Percentiles rank a stretch among this genome's conserved stretches.
phyloP scores from a whole-genome alignment of 495 filamentous ascomycete genomes.

The Podospora australis region DNA sequence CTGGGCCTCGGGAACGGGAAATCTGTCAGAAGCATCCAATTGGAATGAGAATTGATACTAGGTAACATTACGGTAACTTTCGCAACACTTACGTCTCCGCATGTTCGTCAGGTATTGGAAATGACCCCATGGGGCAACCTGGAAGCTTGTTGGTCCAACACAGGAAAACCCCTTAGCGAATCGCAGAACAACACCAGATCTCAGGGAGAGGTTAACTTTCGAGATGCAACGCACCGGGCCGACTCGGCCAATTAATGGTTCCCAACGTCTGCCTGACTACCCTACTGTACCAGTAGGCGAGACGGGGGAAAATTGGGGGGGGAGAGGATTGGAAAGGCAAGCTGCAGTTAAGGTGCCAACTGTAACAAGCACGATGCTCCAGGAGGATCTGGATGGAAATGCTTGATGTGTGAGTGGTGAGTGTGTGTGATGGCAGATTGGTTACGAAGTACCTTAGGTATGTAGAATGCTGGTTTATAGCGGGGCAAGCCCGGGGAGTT shows the following conservation, averaged over 20 bases:
- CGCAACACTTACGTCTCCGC: background rate
- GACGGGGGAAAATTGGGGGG: too few relatives aligned
- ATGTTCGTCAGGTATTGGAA: background rate
- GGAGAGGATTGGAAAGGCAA: too few relatives aligned
- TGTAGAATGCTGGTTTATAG: too few relatives aligned
- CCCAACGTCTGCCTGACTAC: constrained; percentile 8
- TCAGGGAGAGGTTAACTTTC: constrained; percentile 4
- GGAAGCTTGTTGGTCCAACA: too few relatives aligned
- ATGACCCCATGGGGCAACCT: too few relatives aligned
- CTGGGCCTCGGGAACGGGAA: background rate
- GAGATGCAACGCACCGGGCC: constrained; percentile 25
- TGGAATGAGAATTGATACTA: background rate
- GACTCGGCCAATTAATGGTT: constrained; percentile 28
- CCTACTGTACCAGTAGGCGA: constrained; percentile 1
- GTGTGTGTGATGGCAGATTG: too few relatives aligned
- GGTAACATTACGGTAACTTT: constrained; percentile 10
- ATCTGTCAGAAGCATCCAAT: background rate
- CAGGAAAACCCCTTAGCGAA: constrained; percentile 6
- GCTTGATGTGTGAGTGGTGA: too few relatives aligned
- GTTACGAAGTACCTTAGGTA: too few relatives aligned
- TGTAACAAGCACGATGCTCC: background rate
- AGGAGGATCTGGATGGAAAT: background rate
- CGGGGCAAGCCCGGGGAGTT: constrained; percentile 8
- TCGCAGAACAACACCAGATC: constrained; percentile 10
- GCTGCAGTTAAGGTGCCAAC: too few relatives aligned